Conservation (phyloP, 805 yeast genomes). For the Candida oleophila region DNA sequence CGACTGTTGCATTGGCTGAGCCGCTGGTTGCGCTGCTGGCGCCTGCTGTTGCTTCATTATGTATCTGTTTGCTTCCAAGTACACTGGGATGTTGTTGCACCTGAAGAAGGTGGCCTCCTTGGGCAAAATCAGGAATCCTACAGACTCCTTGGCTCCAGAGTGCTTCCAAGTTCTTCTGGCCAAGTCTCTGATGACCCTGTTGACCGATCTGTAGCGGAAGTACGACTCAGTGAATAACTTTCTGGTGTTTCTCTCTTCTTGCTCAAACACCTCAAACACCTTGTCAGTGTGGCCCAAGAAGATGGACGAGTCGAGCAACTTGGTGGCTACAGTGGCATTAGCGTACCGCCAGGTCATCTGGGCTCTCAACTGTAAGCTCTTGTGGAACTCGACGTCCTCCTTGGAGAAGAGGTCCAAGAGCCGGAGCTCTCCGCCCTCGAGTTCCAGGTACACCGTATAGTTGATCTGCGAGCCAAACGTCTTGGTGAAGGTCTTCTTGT, state of each 20-base stretch:
- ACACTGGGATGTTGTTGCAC: conserved; percentile 74
- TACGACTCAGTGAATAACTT: conserved; percentile 33
- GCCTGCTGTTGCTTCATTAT: conserved; percentile 50
- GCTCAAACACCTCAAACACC: conserved; percentile 50
- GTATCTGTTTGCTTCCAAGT: conserved; percentile 85
- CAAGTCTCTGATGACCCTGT: conserved; percentile 76
- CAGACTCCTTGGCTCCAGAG: conserved; percentile 51
- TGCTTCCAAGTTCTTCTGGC: conserved; percentile 94
- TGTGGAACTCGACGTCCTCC: conserved; percentile 66
- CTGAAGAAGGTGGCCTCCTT: conserved; percentile 69
- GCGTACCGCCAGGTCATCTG: conserved; percentile 91
- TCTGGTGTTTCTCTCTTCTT: conserved; percentile 13
- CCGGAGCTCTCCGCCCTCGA: conserved; percentile 37
- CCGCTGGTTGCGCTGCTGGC: not conserved
- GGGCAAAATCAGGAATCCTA: conserved; percentile 73
- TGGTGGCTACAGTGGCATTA: conserved; percentile 71
- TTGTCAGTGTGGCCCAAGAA: conserved; percentile 42
- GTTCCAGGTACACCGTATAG: conserved; percentile 63
- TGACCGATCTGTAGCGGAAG: conserved; percentile 49
- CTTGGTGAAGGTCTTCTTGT: conserved; percentile 65
- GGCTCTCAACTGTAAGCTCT: conserved; percentile 74
- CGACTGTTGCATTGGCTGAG: not conserved
- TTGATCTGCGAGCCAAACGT: conserved; percentile 23
- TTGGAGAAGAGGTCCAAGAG: conserved; percentile 73
- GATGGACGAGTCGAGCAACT: conserved; percentile 71